These are phyloP conservation scores for Botryotinia globosa DNA, from an alignment of 2,329 filamentous ascomycete species.

Conservation along the genomic window DNA sequence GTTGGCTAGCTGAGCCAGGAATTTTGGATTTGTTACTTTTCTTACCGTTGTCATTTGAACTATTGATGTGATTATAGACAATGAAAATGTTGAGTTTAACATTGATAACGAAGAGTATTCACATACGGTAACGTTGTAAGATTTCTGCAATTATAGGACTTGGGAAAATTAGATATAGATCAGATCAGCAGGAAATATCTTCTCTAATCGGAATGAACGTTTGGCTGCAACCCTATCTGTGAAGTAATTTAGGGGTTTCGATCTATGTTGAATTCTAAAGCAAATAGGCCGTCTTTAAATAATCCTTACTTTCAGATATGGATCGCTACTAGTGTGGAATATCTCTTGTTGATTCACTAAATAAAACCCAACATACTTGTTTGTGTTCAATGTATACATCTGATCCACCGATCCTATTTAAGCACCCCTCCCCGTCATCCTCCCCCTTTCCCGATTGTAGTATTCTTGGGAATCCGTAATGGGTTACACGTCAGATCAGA, in stretches of 20 bases:
- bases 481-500: too few relatives aligned
- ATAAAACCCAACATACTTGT: not conserved
- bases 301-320: not conserved
- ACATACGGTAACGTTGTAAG: too few relatives aligned
- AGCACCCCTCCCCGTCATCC: not conserved
- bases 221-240: not conserved
- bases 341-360: not conserved
- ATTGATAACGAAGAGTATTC: not conserved
- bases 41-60: not conserved
- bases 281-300: not conserved
- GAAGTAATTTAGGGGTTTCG: not conserved
- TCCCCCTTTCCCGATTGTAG: not conserved
- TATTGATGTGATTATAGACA: not conserved
- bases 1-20: not conserved
- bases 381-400: not conserved
- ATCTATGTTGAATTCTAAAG: not conserved
- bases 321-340: not conserved
- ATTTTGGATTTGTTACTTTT: not conserved
- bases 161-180: not conserved
- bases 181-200: not conserved
- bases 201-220: not conserved
- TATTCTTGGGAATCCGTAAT: too few relatives aligned
- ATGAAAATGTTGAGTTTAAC: not conserved
- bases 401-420: accelerated
- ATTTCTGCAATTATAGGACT: too few relatives aligned